phyloP scores from a whole-genome alignment of 2,329 filamentous ascomycete genomes.

The Mycosphaerella sp. region DNA sequence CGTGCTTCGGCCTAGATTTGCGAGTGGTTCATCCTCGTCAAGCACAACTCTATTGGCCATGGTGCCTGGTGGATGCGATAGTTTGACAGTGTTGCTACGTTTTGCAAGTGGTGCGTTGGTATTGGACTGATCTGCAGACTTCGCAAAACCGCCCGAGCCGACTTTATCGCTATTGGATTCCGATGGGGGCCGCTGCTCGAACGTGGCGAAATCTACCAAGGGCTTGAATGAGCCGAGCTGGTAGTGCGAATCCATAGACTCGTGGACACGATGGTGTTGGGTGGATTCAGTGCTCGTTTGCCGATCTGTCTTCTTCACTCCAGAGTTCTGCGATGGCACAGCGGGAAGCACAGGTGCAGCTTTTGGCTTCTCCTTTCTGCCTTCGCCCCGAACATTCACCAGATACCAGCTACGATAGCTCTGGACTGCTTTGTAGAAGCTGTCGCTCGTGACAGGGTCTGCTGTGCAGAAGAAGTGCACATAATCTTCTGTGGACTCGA shows the following conservation, averaged over 20 bases:
- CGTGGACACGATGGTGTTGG: constrained; percentile 24
- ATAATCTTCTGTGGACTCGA: constrained; percentile 74
- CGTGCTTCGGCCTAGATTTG: constrained; percentile 22
- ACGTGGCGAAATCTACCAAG: constrained; percentile 47
- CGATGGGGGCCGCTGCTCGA: constrained; percentile 1
- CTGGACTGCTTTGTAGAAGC: constrained; percentile 67
- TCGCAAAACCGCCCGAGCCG: constrained; percentile 15
- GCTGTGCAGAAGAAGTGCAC: constrained; percentile 88
- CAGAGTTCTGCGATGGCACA: constrained; percentile 25
- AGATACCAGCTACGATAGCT: constrained; percentile 89
- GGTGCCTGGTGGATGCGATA: constrained; percentile 33
- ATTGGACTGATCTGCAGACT: constrained; percentile 23
- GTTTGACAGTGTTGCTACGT: constrained; percentile 15
- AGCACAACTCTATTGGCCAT: constrained; percentile 25
- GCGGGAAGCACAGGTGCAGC: constrained; percentile 13
- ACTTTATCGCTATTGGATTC: background rate
- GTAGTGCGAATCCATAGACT: constrained; percentile 49
- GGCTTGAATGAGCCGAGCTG: constrained; percentile 61
- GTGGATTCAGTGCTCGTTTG: constrained; percentile 13
- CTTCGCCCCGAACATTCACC: constrained; percentile 61
- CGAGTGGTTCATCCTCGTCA: constrained; percentile 34
- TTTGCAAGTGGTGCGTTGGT: constrained; percentile 21
- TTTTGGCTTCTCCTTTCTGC: constrained; percentile 34
- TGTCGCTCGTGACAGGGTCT: constrained; percentile 58
- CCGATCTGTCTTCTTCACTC: constrained; percentile 26